These are phyloP conservation scores for Coleophoma cylindrospora DNA, from an alignment of 2,329 filamentous ascomycete genomes.

Conservation along the genomic window DNA sequence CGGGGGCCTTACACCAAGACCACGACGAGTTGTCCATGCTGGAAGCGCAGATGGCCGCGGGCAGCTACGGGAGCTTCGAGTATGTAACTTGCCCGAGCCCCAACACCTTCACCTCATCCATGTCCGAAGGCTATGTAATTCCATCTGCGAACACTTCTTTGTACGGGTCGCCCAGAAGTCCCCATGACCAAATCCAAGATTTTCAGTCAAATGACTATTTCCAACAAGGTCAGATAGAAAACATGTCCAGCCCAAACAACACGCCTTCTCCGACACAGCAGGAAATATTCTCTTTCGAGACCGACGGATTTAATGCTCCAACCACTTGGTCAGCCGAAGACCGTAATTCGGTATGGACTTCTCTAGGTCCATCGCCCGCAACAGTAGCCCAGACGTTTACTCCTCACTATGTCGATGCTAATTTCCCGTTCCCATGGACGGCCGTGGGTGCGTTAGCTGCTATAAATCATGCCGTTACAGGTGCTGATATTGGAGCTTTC, in stretches of 20 bases:
- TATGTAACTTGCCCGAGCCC: slow-evolving; percentile 14
- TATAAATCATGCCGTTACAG: too few species aligned
- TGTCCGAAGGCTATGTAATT: slow-evolving; percentile 16
- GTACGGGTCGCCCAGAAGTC: not conserved
- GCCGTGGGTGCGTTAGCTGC: too few species aligned
- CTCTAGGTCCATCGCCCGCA: slow-evolving; percentile 1
- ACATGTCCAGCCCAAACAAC: slow-evolving; percentile 4
- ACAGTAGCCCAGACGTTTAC: not conserved
- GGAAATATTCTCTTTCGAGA: slow-evolving; percentile 9
- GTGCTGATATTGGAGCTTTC: not conserved
- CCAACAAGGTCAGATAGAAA: slow-evolving; percentile 7
- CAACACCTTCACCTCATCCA: slow-evolving; percentile 14
- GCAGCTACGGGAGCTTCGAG: slow-evolving; percentile 13
- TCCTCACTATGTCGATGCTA: too few species aligned
- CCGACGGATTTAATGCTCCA: slow-evolving; percentile 1
- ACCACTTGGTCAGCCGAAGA: slow-evolving; percentile 5
- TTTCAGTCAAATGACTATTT: slow-evolving; percentile 9
- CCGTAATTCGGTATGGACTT: slow-evolving; percentile 6
- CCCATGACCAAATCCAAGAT: not conserved
- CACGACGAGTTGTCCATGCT: slow-evolving; percentile 13
- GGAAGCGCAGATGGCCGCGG: slow-evolving; percentile 9
- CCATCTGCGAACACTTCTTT: slow-evolving; percentile 10
- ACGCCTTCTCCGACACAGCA: slow-evolving; percentile 9
- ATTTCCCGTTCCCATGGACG: too few species aligned
- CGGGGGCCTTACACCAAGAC: slow-evolving; percentile 6